These are phyloP conservation scores for Hanseniaspora guilliermondii DNA, from an alignment of 805 yeast species.

Conservation along the genomic window DNA sequence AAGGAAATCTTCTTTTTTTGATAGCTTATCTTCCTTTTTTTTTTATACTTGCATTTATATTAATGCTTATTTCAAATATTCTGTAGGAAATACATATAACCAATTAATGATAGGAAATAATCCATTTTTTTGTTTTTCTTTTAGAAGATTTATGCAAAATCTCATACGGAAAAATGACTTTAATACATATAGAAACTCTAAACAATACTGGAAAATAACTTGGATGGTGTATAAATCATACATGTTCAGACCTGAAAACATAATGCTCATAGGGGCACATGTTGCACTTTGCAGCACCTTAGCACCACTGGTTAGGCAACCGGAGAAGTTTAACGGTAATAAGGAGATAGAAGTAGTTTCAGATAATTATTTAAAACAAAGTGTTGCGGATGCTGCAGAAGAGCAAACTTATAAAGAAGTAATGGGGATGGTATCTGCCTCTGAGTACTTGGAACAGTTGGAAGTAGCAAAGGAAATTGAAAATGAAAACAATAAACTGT, in stretches of 20 bases:
- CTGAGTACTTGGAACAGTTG: background rate
- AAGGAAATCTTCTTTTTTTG: no score
- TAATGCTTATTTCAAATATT: no score
- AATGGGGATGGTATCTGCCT: background rate
- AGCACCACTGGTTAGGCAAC: background rate
- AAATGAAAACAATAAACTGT: background rate
- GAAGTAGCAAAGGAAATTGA: background rate
- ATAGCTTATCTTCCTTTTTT: no score
- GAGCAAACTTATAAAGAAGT: conserved; percentile 1
- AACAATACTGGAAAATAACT: conserved; percentile 7
- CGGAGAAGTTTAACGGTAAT: background rate
- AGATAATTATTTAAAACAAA: background rate
- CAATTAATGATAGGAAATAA: background rate
- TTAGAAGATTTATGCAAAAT: conserved; percentile 5
- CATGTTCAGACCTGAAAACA: conserved; percentile 9
- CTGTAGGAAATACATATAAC: background rate
- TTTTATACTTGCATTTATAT: no score
- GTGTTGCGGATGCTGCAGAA: background rate
- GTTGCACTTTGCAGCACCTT: background rate
- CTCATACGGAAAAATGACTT: background rate
- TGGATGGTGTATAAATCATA: conserved; percentile 10
- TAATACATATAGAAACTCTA: background rate
- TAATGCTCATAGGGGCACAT: background rate
- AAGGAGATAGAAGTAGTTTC: background rate
- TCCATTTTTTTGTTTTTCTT: background rate